Evolutionary conservation across 805 yeast genomes (phyloP), one percentile per base, ranked within the genome.

Genomic region (Priceomyces haplophilus): DNA sequence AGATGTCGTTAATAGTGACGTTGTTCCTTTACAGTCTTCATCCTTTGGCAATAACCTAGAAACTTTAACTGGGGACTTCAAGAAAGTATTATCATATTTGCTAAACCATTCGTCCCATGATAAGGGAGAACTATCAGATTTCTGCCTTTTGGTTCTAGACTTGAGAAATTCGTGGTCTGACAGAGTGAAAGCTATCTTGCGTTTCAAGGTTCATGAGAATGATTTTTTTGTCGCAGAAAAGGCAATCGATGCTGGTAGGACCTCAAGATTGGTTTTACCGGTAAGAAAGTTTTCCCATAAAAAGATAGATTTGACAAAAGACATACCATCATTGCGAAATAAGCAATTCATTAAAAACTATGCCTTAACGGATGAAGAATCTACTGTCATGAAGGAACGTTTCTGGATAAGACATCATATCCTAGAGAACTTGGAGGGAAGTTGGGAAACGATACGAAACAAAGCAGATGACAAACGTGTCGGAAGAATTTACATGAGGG

Each of bases 391-490:
- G 63, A 71, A 80, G 43, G 82, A 80, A 47, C 65, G 78, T 2
- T 93, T 89, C 60, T 91, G 99, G 99, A 77, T 85, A 48, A 66
- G 95, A 44, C 80, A 84, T 43, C 73, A 75, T 46, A 58, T 93
- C 1, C 64, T 91, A 40, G 69, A 74, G 36, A 66, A 68, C 12
- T 52, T 93, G 4, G 59, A 64, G 2, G 96, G 96, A 2, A 52
- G 60, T 2, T 91, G 99, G 99, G 54, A 53, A 17, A 60, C 69
- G 3, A 45, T 38, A 4, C 34, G 38, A 3, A 34, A 37, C 16
- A 41, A 25, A 41, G 56, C 15, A 24, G 35, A 13, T 55, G 48
- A n/a, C 36, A 41, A 62, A 31, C 61, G 82, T 21, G 40, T 49
- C 1, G 96, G 96, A 1, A 56, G 59, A 16, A 71, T 88, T 36